Percentiles rank a stretch among this genome's conserved stretches.
Conservation (phyloP, 2,329 filamentous ascomycete genomes). For the Clarireedia hainanense region DNA sequence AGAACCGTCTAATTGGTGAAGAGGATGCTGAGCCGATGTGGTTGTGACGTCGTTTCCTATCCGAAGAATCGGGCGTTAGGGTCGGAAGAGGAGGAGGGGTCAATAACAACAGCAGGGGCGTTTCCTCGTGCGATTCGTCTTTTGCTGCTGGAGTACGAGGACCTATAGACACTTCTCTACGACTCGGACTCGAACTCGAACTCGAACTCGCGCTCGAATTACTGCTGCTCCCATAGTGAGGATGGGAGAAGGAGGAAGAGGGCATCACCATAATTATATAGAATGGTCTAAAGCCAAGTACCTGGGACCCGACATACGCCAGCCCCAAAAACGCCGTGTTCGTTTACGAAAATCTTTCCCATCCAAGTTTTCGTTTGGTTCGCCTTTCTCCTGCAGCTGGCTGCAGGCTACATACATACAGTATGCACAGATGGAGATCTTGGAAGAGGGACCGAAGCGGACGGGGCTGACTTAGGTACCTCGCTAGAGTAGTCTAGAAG, state of each 20-base stretch:
- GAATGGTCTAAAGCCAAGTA: not conserved
- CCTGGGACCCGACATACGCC: not conserved
- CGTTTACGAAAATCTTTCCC: not conserved
- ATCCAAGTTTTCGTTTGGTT: not conserved
- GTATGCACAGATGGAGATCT: not conserved
- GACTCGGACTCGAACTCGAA: too few relatives aligned
- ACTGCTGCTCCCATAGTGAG: not conserved
- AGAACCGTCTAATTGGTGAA: not conserved
- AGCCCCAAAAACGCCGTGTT: too few relatives aligned
- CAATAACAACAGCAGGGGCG: not conserved
- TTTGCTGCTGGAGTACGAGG: not conserved
- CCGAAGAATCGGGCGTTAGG: too few relatives aligned
- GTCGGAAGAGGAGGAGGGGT: too few relatives aligned
- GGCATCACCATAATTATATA: not conserved
- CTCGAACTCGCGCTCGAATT: not conserved
- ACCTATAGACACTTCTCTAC: not conserved
- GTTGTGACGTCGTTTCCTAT: not conserved
- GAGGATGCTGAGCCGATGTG: not conserved
- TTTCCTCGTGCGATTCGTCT: not conserved
- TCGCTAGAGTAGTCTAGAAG: too few relatives aligned
- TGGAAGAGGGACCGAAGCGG: not conserved
- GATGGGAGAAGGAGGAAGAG: not conserved
- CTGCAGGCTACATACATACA: not conserved
- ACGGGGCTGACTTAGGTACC: too few relatives aligned
- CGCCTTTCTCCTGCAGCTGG: not conserved